phyloP scores from a whole-genome alignment of 352 stramenopile genomes.

The Pythium phragmitis region DNA sequence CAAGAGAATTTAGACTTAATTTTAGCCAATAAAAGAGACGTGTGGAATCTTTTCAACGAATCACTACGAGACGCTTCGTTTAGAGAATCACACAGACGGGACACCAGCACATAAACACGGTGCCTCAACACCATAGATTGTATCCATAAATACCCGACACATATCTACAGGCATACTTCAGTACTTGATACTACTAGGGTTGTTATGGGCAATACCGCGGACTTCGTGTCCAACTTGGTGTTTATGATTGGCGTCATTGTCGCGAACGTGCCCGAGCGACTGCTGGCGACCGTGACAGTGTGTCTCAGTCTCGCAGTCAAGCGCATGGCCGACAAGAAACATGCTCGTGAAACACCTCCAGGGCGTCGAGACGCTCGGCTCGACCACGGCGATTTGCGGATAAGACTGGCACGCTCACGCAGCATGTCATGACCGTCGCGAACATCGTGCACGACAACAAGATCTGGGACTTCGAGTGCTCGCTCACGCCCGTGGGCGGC shows the following conservation, averaged over 20 bases:
- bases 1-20: too few species aligned
- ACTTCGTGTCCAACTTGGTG: conserved; percentile 50
- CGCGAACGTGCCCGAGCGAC: conserved; percentile 90
- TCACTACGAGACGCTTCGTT: too few species aligned
- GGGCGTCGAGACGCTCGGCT: conserved; percentile 91
- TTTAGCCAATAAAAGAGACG: too few species aligned
- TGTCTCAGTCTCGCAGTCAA: conserved; percentile 89
- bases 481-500: conserved; percentile 61
- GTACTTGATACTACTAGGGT: too few species aligned
- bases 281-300: conserved; percentile 91
- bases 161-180: too few species aligned
- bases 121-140: too few species aligned
- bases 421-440: conserved; percentile 89
- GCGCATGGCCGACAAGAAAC: conserved; percentile 85
- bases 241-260: conserved; percentile 92
- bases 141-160: too few species aligned
- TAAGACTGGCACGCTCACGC: conserved; percentile 89
- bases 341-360: conserved; percentile 95
- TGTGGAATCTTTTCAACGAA: too few species aligned
- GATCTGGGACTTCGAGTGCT: conserved; percentile 75
- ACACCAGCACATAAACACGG: too few species aligned
- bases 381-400: conserved; percentile 92
- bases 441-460: conserved; percentile 71
- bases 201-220: background rate
- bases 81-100: too few species aligned